Percentiles rank a stretch among this genome's conserved stretches.
Conservation (phyloP, 176 grass and related monocot genomes). For the Carex pumila region DNA sequence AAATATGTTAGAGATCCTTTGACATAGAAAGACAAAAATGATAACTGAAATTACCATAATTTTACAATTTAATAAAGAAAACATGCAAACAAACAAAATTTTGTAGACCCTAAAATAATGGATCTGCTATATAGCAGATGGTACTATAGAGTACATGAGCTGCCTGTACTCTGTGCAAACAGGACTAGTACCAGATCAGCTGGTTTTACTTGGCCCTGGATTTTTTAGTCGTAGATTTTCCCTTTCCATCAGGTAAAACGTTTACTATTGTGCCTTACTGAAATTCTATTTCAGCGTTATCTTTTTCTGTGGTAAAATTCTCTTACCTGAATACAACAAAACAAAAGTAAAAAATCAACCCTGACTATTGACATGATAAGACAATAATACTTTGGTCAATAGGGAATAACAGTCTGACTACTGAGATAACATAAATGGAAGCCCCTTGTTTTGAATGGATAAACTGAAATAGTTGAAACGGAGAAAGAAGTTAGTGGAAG, state of each 20-base stretch:
- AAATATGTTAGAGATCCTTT: background rate
- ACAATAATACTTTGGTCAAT: background rate
- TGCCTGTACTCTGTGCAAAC: background rate
- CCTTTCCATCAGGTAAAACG: background rate
- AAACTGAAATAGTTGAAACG: background rate
- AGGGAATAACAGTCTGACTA: background rate
- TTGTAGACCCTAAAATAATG: background rate
- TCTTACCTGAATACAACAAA: background rate
- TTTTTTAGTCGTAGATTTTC: background rate
- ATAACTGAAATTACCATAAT: background rate
- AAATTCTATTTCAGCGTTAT: background rate
- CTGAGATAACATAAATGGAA: background rate
- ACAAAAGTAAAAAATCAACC: background rate
- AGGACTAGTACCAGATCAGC: background rate
- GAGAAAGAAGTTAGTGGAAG: slow-evolving; percentile 1
- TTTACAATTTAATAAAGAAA: slow-evolving; percentile 22
- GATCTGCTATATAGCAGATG: background rate
- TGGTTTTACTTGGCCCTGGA: background rate
- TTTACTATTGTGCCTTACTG: background rate
- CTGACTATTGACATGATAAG: background rate
- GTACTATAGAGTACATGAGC: background rate
- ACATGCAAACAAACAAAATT: slow-evolving; percentile 15
- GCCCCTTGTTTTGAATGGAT: background rate
- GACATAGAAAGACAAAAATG: background rate
- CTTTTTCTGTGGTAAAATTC: background rate